Base-by-base conservation (phyloP, 2,329 filamentous ascomycete species). In the Didymosphaeria variabile region DNA sequence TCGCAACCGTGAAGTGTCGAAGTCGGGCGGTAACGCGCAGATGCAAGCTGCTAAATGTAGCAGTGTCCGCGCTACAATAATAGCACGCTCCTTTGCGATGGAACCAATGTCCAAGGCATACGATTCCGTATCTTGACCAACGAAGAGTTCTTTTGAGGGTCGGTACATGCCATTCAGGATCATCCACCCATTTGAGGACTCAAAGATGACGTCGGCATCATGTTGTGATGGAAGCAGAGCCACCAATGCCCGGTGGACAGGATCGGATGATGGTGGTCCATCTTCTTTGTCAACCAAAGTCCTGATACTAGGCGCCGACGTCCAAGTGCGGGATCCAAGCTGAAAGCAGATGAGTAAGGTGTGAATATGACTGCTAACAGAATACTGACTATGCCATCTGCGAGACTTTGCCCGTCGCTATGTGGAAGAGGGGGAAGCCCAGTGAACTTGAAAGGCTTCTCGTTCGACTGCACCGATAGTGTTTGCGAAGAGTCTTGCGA, bases 131-230 rank as follows among this genome's bases (percentile, higher is more conserved):
- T 78, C 74, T 52, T 60, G 58, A 55, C 74, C 66, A 23, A 76
- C 72, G 54, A 72, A 78, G 3, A 77, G 67, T 2, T 75, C 67
- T 54, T 62, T 63, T 3, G 67, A 63, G 9, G 75, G 74, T 54
- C 61, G 71, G 60, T 78, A 77, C 32, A 72, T 64, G 42, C 61
- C 64, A 2, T 65, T 61, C 19, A 77, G 56, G 19, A 74, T 73
- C 71, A 72, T 78, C 74, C 75, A 78, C 23, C 72, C 72, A 52
- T 78, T 77, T 1, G 74, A 73, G 2, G 72, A 75, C 55, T 75
- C 73, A 32, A 77, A 77, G 17, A 78, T 74, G 55, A 77, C 67
- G 51, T 77, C 67, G 38, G 75, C 73, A 64, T 78, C 75, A 47
- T 73, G 67, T 59, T 78, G 75, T 12, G 74, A 76, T 0, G 75